Conservation (phyloP, 257 asterid species). For the Gentiana macrophylla region DNA sequence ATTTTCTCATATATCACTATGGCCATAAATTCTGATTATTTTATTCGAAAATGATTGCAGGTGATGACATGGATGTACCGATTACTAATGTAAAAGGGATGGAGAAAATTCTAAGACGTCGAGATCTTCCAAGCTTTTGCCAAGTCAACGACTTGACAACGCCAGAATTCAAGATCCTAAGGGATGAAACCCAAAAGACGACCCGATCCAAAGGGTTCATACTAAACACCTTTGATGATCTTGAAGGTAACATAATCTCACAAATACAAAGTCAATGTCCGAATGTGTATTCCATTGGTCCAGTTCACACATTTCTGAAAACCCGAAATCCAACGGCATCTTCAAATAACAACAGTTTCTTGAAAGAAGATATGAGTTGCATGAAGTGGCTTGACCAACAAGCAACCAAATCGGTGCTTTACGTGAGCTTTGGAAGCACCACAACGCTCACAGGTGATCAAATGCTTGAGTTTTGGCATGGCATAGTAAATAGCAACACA, state of each 20-base stretch:
- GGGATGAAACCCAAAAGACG: slow-evolving; percentile 23
- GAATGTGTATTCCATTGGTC: slow-evolving; percentile 21
- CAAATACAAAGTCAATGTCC: slow-evolving; percentile 21
- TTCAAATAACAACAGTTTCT: slow-evolving; percentile 4
- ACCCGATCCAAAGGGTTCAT: slow-evolving; percentile 34
- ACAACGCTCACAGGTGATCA: slow-evolving; percentile 8
- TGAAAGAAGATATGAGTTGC: slow-evolving; percentile 13
- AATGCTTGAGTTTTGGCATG: slow-evolving; percentile 15
- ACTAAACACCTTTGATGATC: slow-evolving; percentile 32
- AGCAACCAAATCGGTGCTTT: slow-evolving; percentile 13
- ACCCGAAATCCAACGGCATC: not conserved
- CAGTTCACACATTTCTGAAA: slow-evolving; percentile 21
- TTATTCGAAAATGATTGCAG: slow-evolving; percentile 11
- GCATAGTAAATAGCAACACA: slow-evolving; percentile 19
- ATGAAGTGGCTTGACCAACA: slow-evolving; percentile 19
- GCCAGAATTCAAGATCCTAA: slow-evolving; percentile 18
- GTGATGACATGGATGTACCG: slow-evolving; percentile 34
- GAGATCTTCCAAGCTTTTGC: slow-evolving; percentile 56
- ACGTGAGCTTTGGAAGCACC: slow-evolving; percentile 24
- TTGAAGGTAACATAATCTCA: slow-evolving; percentile 20
- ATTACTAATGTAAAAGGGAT: slow-evolving; percentile 51
- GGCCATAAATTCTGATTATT: too few species aligned
- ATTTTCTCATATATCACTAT: too few species aligned
- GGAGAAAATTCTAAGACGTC: slow-evolving; percentile 47
- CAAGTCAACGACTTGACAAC: slow-evolving; percentile 15